phyloP scores from a whole-genome alignment of 352 stramenopile species.

The Globisporangium megalacanthum region DNA sequence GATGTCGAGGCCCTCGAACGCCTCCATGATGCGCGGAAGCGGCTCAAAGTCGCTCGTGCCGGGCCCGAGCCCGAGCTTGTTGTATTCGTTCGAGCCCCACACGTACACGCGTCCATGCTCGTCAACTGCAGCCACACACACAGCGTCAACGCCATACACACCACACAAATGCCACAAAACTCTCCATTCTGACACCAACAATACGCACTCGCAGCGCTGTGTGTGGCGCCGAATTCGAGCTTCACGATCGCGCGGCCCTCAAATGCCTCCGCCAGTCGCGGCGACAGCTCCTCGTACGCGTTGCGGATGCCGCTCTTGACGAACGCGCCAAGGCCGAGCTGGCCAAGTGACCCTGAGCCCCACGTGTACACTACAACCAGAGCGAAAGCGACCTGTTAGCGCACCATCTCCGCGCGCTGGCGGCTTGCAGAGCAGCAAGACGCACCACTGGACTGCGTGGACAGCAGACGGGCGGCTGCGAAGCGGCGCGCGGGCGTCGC shows the following conservation, averaged over 20 bases:
- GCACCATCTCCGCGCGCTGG: too few relatives aligned
- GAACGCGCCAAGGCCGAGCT: conserved; percentile 75
- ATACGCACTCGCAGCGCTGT: conserved; percentile 73
- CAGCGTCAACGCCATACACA: neutral
- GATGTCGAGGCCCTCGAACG: conserved; percentile 64
- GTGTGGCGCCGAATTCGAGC: conserved; percentile 69
- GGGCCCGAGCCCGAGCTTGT: conserved; percentile 62
- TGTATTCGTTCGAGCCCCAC: conserved; percentile 90
- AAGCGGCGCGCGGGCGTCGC: conserved; percentile 15
- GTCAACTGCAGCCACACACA: conserved; percentile 37
- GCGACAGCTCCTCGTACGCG: conserved; percentile 80
- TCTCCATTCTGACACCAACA: neutral
- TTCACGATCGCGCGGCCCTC: conserved; percentile 56
- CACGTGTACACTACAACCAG: conserved; percentile 62
- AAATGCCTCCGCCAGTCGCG: conserved; percentile 64
- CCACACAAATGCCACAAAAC: neutral
- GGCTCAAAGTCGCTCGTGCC: conserved; percentile 42
- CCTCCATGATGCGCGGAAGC: conserved; percentile 56
- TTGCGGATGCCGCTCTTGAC: conserved; percentile 83
- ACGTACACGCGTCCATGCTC: conserved; percentile 60
- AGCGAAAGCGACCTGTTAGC: neutral
- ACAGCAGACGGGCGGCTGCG: conserved; percentile 17
- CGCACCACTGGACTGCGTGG: conserved; percentile 63
- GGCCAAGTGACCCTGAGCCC: conserved; percentile 80
- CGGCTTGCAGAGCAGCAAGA: conserved; percentile 3